Conservation (phyloP, 2,329 filamentous ascomycete species). For the Dendryphion nanum region DNA sequence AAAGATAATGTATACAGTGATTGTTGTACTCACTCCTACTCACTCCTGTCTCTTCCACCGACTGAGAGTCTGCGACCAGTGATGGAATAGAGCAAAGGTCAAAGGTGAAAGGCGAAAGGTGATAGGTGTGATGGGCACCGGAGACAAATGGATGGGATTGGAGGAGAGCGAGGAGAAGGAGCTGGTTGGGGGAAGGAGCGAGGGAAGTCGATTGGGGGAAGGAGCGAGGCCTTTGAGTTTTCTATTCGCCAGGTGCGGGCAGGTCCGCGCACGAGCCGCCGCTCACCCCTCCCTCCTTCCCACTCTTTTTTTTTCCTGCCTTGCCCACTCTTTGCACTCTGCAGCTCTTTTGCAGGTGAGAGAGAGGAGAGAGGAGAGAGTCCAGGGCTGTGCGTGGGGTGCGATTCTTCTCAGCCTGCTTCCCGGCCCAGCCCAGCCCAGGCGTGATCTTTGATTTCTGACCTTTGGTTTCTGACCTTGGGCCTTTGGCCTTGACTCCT, state of each 20-base stretch:
- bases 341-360: neutral
- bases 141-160: conserved; percentile 29
- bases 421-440: neutral
- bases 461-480: neutral
- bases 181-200: conserved; percentile 7
- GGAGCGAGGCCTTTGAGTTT: conserved; percentile 21
- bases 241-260: conserved; percentile 3
- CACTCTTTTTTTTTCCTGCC: neutral
- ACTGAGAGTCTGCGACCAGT: neutral
- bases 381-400: too few relatives aligned
- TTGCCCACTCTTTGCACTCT: neutral
- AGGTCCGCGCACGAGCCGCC: neutral
- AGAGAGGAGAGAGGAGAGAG: too few relatives aligned
- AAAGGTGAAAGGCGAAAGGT: neutral
- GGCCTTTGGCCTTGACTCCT: neutral
- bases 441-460: neutral
- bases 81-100: conserved; percentile 1
- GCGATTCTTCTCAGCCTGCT: neutral
- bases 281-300: neutral
- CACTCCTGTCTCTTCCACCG: neutral
- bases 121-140: conserved; percentile 9
- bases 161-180: neutral
- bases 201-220: conserved; percentile 24
- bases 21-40: neutral
- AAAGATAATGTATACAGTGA: too few relatives aligned